These are phyloP conservation scores for Aspergillus brasiliensis DNA, from an alignment of 2,329 filamentous ascomycete species.

Conservation along the genomic window DNA sequence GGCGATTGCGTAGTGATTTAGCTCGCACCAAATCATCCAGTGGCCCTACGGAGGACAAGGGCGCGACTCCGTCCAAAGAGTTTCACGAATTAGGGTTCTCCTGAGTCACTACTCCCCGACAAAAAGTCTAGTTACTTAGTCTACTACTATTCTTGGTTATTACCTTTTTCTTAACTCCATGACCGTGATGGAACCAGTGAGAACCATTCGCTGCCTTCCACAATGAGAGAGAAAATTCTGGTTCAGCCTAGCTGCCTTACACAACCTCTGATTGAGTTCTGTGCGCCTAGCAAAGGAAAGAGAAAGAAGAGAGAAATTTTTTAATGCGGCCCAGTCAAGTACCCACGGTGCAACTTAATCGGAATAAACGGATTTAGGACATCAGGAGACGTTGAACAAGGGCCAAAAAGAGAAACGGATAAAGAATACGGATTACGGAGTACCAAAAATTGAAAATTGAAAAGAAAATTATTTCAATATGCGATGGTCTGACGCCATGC, in stretches of 20 bases:
- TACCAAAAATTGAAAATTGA: too few relatives aligned
- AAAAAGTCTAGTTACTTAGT: neutral
- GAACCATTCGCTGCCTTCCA: neutral
- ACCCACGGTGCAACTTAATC: neutral
- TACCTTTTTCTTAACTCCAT: neutral
- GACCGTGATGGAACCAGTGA: neutral
- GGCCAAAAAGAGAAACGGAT: neutral
- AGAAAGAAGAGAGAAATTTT: neutral
- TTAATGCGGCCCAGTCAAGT: neutral
- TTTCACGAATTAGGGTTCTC: conserved; percentile 1
- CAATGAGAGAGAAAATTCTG: neutral
- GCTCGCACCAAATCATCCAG: neutral
- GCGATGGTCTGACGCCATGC: conserved; percentile 7
- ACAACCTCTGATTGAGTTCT: too few relatives aligned
- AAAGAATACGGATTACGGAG: too few relatives aligned
- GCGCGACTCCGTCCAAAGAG: conserved; percentile 3
- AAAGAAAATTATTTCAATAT: neutral
- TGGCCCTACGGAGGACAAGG: conserved; percentile 7
- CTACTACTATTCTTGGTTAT: neutral
- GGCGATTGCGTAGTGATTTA: conserved; percentile 5
- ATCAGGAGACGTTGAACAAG: conserved; percentile 1
- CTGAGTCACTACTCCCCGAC: conserved; percentile 1
- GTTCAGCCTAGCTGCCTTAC: conserved; percentile 1
- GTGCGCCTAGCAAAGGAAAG: too few relatives aligned
- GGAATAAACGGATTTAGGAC: neutral